Conservation (phyloP, 768 basidiomycete genomes). For the Phanerochaete sordida region DNA sequence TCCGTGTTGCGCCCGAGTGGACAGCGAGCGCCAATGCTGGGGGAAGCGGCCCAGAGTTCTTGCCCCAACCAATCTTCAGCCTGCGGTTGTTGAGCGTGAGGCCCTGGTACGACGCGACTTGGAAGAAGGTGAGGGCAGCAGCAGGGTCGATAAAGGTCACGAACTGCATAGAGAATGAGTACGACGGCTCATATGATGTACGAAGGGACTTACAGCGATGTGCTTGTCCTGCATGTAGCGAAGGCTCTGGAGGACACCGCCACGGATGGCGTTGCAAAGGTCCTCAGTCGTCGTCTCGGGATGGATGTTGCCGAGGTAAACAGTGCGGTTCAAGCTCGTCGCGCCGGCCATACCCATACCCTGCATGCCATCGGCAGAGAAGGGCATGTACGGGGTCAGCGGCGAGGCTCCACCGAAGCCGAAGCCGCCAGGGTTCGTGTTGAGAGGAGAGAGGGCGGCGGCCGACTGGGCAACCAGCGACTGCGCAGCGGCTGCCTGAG, state of each 20-base stretch:
- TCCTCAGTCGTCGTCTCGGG: constrained; percentile 95
- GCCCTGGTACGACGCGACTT: constrained; percentile 86
- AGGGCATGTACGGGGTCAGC: constrained; percentile 33
- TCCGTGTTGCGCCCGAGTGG: constrained; percentile 90
- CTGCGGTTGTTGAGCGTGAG: constrained; percentile 90
- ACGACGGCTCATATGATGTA: not conserved
- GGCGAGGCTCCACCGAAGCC: constrained; percentile 20
- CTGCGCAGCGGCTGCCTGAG: constrained; percentile 84
- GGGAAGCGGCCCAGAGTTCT: constrained; percentile 85
- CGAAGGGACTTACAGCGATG: constrained; percentile 66
- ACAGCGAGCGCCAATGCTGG: constrained; percentile 85
- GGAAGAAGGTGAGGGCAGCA: constrained; percentile 91
- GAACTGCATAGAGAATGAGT: constrained; percentile 48
- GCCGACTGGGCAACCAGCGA: constrained; percentile 54
- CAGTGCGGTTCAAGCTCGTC: constrained; percentile 81
- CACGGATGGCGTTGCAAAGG: constrained; percentile 92
- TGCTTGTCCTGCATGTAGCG: constrained; percentile 97
- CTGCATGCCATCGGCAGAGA: constrained; percentile 43
- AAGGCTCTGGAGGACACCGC: constrained; percentile 95
- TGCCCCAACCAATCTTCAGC: constrained; percentile 98
- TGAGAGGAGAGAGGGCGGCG: constrained; percentile 31
- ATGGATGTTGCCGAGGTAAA: constrained; percentile 95
- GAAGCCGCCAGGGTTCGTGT: constrained; percentile 22
- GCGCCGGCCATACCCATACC: constrained; percentile 52
- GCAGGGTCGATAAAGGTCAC: constrained; percentile 95